Evolutionary conservation across 305 asterid species (phyloP), one percentile per base, ranked within the genome.

Genomic region (Rubia balearica): DNA sequence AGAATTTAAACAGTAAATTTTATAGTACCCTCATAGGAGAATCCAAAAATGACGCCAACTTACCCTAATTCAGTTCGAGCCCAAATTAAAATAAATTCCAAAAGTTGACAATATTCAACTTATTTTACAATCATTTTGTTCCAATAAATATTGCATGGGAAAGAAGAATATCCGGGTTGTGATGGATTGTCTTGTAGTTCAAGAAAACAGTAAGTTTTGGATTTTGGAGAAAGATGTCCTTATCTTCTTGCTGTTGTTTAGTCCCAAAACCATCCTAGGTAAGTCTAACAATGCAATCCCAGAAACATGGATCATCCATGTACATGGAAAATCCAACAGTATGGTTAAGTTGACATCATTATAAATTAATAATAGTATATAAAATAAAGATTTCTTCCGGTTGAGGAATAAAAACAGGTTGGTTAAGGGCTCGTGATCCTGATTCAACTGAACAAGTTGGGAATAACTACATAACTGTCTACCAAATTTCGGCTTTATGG

Each of bases 111-210:
- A 24, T 24, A 24, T 24, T 24, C 27, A 24, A 24, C 27, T 24
- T 24, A 1, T 24, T 24, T 24, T 24, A 24, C 27, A 0, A 24
- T 24, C 27, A 24, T 24, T 16, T 24, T 19, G 45, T 57, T 61
- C 48, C 11, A 77, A 53, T 79, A 75, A 55, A 80, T 67, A 57
- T 57, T 57, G 81, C 65, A 63, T 77, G 79, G 76, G 73, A 33
- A 65, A 46, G 53, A 63, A 62, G 70, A 61, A 75, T 86, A 87
- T 89, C 84, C 86, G 74, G 80, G 66, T 76, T 75, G 71, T 17
- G 89, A 70, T 88, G 74, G 90, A 87, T 90, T 94, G 78, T 72
- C 87, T 87, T 91, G 92, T 78, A 87, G 78, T 84, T 84, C 85
- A 94, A 91, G 98, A 89, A 78, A 86, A 49, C 68, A 75, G 41